phyloP scores from a whole-genome alignment of 768 basidiomycete species.

The Phylloporus sp. region DNA sequence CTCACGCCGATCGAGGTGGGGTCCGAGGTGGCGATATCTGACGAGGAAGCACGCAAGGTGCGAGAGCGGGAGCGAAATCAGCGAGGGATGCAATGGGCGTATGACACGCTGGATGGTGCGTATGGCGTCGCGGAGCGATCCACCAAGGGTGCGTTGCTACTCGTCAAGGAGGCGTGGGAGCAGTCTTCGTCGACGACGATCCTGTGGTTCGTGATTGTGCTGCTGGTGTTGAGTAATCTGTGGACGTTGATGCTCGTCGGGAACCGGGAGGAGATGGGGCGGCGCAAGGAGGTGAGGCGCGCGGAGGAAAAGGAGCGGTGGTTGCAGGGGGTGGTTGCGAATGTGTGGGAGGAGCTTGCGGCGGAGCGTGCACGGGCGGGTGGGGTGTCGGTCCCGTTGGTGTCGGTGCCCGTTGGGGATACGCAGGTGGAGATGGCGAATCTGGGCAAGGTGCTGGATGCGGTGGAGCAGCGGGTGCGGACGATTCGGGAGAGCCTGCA shows the following conservation, averaged over 20 bases:
- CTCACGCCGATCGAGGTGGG: conserved; percentile 25
- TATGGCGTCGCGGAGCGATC: conserved; percentile 67
- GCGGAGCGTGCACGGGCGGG: conserved; percentile 35
- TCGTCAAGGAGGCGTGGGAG: conserved; percentile 77
- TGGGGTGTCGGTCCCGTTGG: conserved; percentile 16
- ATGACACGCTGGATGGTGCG: conserved; percentile 80
- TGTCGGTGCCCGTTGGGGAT: conserved; percentile 22
- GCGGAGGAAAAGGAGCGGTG: conserved; percentile 69
- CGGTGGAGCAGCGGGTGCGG: conserved; percentile 53
- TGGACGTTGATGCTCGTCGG: conserved; percentile 55
- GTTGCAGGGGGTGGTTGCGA: conserved; percentile 68
- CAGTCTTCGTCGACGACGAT: conserved; percentile 69
- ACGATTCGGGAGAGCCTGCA: conserved; percentile 43
- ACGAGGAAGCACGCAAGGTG: conserved; percentile 36
- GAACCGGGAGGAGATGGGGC: conserved; percentile 43
- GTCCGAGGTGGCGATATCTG: conserved; percentile 5
- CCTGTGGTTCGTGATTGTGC: conserved; percentile 67
- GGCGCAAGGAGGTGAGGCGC: conserved; percentile 46
- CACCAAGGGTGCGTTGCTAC: conserved; percentile 68
- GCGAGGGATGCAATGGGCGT: conserved; percentile 83
- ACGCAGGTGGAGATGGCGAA: conserved; percentile 47
- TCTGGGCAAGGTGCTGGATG: conserved; percentile 49
- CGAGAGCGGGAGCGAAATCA: conserved; percentile 67
- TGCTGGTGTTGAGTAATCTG: conserved; percentile 75
- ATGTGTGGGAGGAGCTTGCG: conserved; percentile 69